Evolutionary conservation across 805 yeast genomes (phyloP).

Genomic region (Ogataea naganishii): DNA sequence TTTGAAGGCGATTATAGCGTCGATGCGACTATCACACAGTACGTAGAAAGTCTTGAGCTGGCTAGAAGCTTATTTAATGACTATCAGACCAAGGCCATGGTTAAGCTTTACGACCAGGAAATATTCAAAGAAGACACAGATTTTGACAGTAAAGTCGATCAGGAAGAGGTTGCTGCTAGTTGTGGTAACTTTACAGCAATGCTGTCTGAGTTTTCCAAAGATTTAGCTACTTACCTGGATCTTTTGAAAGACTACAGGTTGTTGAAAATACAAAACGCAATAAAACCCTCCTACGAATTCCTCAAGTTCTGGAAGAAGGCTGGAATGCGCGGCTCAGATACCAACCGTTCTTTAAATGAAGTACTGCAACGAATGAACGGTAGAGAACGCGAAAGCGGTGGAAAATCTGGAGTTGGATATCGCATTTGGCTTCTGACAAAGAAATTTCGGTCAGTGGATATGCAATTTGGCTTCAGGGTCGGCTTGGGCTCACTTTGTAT

Average conservation of each 20-base stretch:
- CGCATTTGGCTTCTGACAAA: slow-evolving; percentile 43
- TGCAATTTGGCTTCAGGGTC: slow-evolving; percentile 72
- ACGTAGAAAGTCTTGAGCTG: slow-evolving; percentile 33
- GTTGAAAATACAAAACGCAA: slow-evolving; percentile 4
- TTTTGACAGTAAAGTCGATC: slow-evolving; percentile 41
- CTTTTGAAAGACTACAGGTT: slow-evolving; percentile 30
- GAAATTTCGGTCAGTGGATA: slow-evolving; percentile 52
- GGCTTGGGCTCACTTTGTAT: slow-evolving; percentile 67
- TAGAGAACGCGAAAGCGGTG: slow-evolving; percentile 1
- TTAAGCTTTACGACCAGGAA: slow-evolving; percentile 46
- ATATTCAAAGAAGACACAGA: slow-evolving; percentile 33
- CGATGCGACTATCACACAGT: slow-evolving; percentile 31
- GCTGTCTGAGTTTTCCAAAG: slow-evolving; percentile 53
- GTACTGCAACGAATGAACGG: slow-evolving; percentile 18
- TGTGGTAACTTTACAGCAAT: slow-evolving; percentile 73
- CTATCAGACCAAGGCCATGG: slow-evolving; percentile 51
- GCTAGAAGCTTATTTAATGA: slow-evolving; percentile 49
- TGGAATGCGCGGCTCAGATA: slow-evolving; percentile 1
- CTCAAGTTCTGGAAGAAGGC: slow-evolving; percentile 40
- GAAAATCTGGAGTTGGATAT: too few relatives aligned
- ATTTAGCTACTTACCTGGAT: slow-evolving; percentile 39
- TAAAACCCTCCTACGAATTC: slow-evolving; percentile 39
- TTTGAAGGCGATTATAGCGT: slow-evolving; percentile 34
- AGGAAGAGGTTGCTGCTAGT: slow-evolving; percentile 77
- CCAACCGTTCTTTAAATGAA: slow-evolving; percentile 22